Conservation (phyloP, 768 basidiomycete genomes). For the Russula virescens region DNA sequence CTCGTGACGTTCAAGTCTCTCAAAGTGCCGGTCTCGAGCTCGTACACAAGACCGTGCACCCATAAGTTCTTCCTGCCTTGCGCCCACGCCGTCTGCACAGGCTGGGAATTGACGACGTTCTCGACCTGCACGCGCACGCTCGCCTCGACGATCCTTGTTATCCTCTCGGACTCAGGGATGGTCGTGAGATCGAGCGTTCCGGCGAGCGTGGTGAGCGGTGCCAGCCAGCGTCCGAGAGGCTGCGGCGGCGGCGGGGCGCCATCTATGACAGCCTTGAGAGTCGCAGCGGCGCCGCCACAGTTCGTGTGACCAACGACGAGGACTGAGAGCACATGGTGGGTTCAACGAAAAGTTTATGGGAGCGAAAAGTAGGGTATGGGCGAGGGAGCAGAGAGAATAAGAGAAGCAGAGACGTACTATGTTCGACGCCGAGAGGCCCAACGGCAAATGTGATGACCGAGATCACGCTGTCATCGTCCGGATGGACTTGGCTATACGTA, state of each 20-base stretch:
- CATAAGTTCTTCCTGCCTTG: constrained; percentile 36
- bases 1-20: constrained; percentile 26
- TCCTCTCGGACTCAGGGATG: constrained; percentile 34
- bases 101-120: constrained; percentile 26
- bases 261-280: constrained; percentile 39
- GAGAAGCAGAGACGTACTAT: constrained; percentile 50
- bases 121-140: constrained; percentile 28
- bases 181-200: constrained; percentile 40
- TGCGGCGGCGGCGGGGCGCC: constrained; percentile 32
- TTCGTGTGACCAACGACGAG: constrained; percentile 77
- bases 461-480: constrained; percentile 62
- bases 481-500: constrained; percentile 58
- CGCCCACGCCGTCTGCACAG: constrained; percentile 29
- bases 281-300: constrained; percentile 72
- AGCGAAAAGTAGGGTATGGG: too few species aligned
- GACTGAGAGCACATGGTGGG: constrained; percentile 39
- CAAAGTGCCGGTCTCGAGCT: constrained; percentile 30
- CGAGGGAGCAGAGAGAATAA: constrained; percentile 13
- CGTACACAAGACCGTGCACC: constrained; percentile 51
- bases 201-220: constrained; percentile 55
- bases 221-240: constrained; percentile 65
- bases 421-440: constrained; percentile 53
- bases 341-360: not conserved
- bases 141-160: constrained; percentile 22
- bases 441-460: constrained; percentile 75